phyloP scores from a whole-genome alignment of 768 basidiomycete genomes.

The Piloderma croceum region DNA sequence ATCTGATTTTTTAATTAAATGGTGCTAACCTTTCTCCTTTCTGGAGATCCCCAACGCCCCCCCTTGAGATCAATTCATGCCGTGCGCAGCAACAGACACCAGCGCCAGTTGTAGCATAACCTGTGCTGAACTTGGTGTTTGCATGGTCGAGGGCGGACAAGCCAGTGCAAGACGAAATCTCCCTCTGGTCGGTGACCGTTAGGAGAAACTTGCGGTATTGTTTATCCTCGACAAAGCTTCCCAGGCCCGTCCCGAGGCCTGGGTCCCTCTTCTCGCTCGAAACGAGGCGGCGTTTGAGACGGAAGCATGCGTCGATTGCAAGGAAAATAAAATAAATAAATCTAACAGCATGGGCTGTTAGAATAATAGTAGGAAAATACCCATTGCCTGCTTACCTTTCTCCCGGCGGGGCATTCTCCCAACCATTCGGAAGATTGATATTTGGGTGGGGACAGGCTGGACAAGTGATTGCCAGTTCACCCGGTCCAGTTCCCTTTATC shows the following conservation, averaged over 20 bases:
- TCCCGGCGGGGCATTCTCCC: slow-evolving; percentile 11
- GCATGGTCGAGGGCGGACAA: slow-evolving; percentile 6
- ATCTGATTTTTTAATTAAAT: background rate
- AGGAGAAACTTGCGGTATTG: background rate
- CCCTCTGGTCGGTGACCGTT: background rate
- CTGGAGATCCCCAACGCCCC: slow-evolving; percentile 14
- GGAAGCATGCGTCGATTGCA: slow-evolving; percentile 2
- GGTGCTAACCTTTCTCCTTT: too few relatives aligned
- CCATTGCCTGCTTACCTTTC: background rate
- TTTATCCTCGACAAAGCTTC: slow-evolving; percentile 5
- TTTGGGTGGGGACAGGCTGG: slow-evolving; percentile 25
- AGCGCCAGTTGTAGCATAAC: slow-evolving; percentile 11
- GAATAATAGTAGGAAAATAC: too few relatives aligned
- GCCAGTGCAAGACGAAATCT: background rate
- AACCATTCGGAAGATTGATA: slow-evolving; percentile 22
- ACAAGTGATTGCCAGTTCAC: slow-evolving; percentile 19
- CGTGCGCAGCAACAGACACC: slow-evolving; percentile 6
- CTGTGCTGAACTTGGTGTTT: slow-evolving; percentile 1
- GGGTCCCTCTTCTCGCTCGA: slow-evolving; percentile 8
- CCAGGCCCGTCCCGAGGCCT: slow-evolving; percentile 4
- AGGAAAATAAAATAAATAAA: background rate
- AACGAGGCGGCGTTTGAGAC: slow-evolving; percentile 2
- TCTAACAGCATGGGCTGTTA: too few relatives aligned
- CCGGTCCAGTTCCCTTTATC: slow-evolving; percentile 4
- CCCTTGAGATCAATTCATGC: slow-evolving; percentile 10